Evolutionary conservation across 208 protist genomes (phyloP).

Genomic region (Polymyxa betae): DNA sequence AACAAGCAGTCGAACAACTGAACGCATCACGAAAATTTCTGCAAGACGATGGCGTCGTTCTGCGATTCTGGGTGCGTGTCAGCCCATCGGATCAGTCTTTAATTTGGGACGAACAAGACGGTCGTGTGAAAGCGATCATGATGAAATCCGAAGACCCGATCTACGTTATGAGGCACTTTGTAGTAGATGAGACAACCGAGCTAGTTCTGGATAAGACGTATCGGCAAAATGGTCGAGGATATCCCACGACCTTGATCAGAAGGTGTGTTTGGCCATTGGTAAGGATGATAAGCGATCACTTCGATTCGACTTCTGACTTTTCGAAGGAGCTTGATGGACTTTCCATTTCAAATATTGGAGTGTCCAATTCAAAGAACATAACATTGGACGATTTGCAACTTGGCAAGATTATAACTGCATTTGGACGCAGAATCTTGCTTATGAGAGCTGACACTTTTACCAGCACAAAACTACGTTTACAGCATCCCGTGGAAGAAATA

Average conservation of each 20-base stretch:
- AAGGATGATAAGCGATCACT: neutral
- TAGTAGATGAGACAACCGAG: neutral
- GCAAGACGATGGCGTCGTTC: slow-evolving; percentile 4
- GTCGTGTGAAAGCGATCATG: neutral
- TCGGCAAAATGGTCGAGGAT: neutral
- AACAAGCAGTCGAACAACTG: neutral
- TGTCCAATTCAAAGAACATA: neutral
- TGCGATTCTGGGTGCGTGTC: slow-evolving; percentile 15
- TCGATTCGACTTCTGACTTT: too few species aligned
- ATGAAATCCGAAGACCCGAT: neutral
- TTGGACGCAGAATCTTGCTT: neutral
- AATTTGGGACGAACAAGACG: neutral
- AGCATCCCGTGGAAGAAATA: neutral
- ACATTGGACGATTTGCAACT: neutral
- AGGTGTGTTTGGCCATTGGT: neutral
- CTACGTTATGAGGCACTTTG: slow-evolving; percentile 37
- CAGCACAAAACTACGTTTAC: neutral
- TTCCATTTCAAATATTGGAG: neutral
- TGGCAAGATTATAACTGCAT: neutral
- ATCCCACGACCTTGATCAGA: neutral
- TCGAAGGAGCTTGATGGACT: neutral
- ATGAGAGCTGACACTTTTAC: neutral
- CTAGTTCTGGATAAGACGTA: slow-evolving; percentile 27
- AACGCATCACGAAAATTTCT: neutral
- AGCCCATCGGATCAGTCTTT: neutral